Evolutionary conservation across 2,329 filamentous ascomycete genomes (phyloP), one percentile per base, ranked within the genome.

Genomic region (Hypomyces perniciosus): DNA sequence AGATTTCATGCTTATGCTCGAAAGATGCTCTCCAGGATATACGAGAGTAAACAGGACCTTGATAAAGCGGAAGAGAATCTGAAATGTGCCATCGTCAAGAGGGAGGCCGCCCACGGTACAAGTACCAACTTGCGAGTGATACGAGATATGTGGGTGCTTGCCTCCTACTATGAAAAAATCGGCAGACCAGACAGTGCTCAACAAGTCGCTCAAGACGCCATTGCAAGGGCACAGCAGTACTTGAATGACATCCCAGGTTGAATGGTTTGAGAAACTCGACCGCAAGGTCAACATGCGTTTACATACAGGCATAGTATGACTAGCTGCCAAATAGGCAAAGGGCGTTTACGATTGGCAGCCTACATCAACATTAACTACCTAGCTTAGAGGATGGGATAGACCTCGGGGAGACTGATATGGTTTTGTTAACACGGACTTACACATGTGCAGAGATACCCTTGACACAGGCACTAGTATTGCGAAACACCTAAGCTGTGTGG

Each of bases 81-180:
- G 28, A 59, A 59, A 48, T 56, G 57, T 29, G 66, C 67, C 7
- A 60, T 69, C 12, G 54, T 53, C 38, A 69, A 65, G 56, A 62
- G 67, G 37, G 67, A 68, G 58, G 58, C 60, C 6, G 67, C 67
- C 2, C 67, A 69, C 42, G 67, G 67, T 26, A 61, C 63, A 9
- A 58, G 59, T 42, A 65, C 61, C 42, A 62, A 69, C 43, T 41
- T 69, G 54, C 63, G 67, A 29, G 67, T 69, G 29, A 66, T 69
- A 40, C 61, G 67, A 39, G 67, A 69, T 54, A 66, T 69, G 63
- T 69, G 67, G 67, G 67, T 69, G 54, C 61, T 69, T 6, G 65
- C 66, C 13, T 61, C 57, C 3, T 64, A 69, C 50, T 67, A 63
- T 40, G 57, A 66, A 44, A 62, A 61, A 46, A 58, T 61, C 26